Conservation (phyloP, 306 rosid species). For the Pterocarpus macrocarpus region DNA sequence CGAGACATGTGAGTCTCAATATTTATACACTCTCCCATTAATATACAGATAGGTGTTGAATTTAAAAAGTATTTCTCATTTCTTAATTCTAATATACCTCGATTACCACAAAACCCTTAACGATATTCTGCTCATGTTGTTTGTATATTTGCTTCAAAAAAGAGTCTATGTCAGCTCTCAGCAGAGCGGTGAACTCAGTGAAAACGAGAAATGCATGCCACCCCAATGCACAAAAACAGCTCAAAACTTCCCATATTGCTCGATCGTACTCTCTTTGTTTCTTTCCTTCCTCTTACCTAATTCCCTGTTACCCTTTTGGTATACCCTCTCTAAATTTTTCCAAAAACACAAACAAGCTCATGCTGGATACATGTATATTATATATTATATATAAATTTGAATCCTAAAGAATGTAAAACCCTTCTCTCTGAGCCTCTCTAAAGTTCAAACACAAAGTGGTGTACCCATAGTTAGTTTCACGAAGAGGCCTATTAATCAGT, state of each 20-base stretch:
- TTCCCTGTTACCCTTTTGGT: conserved; percentile 12
- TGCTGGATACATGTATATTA: neutral
- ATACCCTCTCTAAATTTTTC: neutral
- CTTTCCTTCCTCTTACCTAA: too few species aligned
- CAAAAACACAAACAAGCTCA: neutral
- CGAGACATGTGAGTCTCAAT: too few species aligned
- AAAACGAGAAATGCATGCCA: conserved; percentile 42
- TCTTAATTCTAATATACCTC: too few species aligned
- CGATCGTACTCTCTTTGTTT: too few species aligned
- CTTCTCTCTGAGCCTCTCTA: too few species aligned
- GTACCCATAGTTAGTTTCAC: neutral
- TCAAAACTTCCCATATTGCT: too few species aligned
- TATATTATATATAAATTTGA: too few species aligned
- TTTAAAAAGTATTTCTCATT: too few species aligned
- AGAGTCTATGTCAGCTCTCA: conserved; percentile 32
- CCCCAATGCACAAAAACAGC: conserved; percentile 24
- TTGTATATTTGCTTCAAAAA: neutral
- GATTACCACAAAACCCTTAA: too few species aligned
- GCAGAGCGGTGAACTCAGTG: neutral
- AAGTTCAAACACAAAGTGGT: conserved; percentile 11
- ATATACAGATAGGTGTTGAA: too few species aligned
- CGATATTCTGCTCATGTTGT: neutral
- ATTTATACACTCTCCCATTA: too few species aligned
- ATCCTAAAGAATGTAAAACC: neutral
- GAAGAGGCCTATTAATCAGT: neutral